Evolutionary conservation across 495 filamentous ascomycete species (phyloP), one percentile per base, ranked within the genome.

Genomic region (Penicillium longicatenatum): DNA sequence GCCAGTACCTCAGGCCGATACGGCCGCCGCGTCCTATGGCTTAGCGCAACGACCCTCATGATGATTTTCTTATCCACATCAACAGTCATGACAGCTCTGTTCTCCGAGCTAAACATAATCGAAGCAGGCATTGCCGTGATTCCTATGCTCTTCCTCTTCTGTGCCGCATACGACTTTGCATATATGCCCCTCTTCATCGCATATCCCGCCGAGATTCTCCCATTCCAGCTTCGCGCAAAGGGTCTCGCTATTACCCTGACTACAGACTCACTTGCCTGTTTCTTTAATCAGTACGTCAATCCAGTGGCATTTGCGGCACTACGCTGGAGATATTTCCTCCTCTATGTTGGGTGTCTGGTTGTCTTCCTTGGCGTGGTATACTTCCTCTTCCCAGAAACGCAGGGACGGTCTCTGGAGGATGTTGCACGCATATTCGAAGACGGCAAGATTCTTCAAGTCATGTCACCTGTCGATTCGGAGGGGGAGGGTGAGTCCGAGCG

Each of bases 371-470:
- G 56, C 41, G 79, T 83, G 30, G 81, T 88, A 21, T 88, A 84
- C 72, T 82, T 86, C 74, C 82, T 84, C 72, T 89, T 85, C 62
- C 79, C 87, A 35, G 86, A 89, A 78, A 89, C 85, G 24, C 80
- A 79, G 67, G 82, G 42, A 42, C 41, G 43, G 21, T 47, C 56
- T 26, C 43, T 58, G 42, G 56, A 58, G 31, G 50, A 53, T 22
- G 56, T 58, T 11, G 29, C 50, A 5, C 42, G 43, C 8, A 52
- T 57, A 20, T 57, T 57, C 35, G 55, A 57, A 4, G 37, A 41
- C 1, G 50, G 31, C 3, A 42, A 52, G 21, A 19, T 42, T 11
- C 16, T 42, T 12, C 29, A 42, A 16, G 21, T 35, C 12, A 35
- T 20, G 10, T 22, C 17, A n/a, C 50, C 33, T 17, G 10, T 26